Percentiles rank a stretch among this genome's conserved stretches.
phyloP scores from a whole-genome alignment of 2,329 filamentous ascomycete species.

The Blastomyces silverae region DNA sequence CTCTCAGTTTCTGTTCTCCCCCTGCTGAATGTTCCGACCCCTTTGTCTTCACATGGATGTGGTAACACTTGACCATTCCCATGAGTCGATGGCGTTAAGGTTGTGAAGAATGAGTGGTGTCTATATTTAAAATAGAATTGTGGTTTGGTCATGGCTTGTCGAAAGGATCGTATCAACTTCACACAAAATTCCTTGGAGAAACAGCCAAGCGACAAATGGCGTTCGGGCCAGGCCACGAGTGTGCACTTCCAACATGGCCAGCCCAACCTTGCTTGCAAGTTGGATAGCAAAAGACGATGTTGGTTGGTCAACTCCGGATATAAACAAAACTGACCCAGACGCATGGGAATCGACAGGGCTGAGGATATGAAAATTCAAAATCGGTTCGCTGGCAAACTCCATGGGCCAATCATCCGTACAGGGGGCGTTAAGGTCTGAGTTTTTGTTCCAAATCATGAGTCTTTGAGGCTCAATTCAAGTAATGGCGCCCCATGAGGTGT shows the following conservation, averaged over 20 bases:
- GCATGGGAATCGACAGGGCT: neutral
- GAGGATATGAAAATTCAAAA: neutral
- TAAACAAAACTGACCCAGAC: neutral
- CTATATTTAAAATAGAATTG: slow-evolving; percentile 5
- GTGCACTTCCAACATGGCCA: neutral
- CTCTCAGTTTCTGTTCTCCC: neutral
- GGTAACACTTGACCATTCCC: slow-evolving; percentile 12
- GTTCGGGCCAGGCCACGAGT: neutral
- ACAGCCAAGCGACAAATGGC: slow-evolving; percentile 7
- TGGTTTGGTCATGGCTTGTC: neutral
- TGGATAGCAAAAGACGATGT: neutral
- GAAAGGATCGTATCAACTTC: neutral
- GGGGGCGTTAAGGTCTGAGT: neutral
- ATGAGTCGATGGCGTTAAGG: slow-evolving; percentile 11
- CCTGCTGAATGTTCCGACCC: neutral
- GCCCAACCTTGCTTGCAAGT: neutral
- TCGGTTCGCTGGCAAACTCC: neutral
- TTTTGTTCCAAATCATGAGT: neutral
- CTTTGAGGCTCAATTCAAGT: neutral
- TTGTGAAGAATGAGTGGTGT: slow-evolving; percentile 4
- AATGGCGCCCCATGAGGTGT: neutral
- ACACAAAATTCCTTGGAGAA: neutral
- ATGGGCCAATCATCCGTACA: slow-evolving; percentile 7
- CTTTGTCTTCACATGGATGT: slow-evolving; percentile 6
- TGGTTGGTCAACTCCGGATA: neutral